phyloP scores from a whole-genome alignment of 2,329 filamentous ascomycete genomes.

The Fusarium verticillioides region DNA sequence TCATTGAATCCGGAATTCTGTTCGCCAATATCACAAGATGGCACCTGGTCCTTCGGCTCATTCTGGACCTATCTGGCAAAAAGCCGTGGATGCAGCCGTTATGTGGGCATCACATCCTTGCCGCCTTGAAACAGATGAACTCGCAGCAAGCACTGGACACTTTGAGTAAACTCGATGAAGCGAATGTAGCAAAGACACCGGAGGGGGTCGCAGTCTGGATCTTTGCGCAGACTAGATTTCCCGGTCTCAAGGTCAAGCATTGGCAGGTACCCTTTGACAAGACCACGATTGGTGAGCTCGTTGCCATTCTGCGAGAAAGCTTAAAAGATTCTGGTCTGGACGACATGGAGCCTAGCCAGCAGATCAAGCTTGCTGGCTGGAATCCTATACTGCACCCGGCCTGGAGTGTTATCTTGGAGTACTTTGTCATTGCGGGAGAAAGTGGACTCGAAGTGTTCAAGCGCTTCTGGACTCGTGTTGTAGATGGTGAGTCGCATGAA shows the following conservation, averaged over 20 bases:
- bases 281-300: conserved; percentile 74
- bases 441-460: conserved; percentile 65
- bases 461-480: conserved; percentile 85
- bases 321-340: conserved; percentile 61
- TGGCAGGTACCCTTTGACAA: conserved; percentile 83
- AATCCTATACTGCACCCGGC: conserved; percentile 86
- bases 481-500: conserved; percentile 77
- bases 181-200: conserved; percentile 79
- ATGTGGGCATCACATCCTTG: not conserved
- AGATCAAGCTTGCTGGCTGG: conserved; percentile 76
- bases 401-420: conserved; percentile 81
- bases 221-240: conserved; percentile 71
- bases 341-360: conserved; percentile 35
- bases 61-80: conserved; percentile 68
- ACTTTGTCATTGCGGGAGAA: conserved; percentile 56
- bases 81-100: conserved; percentile 41
- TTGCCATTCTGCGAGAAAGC: conserved; percentile 83
- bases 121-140: conserved; percentile 58
- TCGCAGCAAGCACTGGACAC: conserved; percentile 66
- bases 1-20: conserved; percentile 81
- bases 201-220: conserved; percentile 94
- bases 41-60: conserved; percentile 74
- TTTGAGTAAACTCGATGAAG: conserved; percentile 69
- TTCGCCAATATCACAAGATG: conserved; percentile 71
- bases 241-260: conserved; percentile 71